phyloP scores from a whole-genome alignment of 108 stramenopile genomes.

The Cyclotella kingstonii region DNA sequence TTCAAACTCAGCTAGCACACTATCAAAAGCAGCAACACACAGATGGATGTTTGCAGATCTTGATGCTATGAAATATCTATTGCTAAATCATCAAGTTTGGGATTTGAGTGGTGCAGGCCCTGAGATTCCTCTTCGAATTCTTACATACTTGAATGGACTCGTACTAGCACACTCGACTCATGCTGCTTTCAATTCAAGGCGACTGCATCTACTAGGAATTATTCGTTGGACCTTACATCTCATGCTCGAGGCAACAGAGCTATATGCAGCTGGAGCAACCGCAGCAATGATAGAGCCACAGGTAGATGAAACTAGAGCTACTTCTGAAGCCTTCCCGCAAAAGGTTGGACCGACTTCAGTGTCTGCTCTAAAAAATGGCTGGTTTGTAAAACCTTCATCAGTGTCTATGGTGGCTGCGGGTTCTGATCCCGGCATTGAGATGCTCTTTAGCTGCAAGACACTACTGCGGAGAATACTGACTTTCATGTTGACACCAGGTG shows the following conservation, averaged over 20 bases:
- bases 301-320: slow-evolving; percentile 17
- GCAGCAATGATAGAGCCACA: slow-evolving; percentile 27
- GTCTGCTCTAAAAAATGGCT: slow-evolving; percentile 48
- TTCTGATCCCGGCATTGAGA: slow-evolving; percentile 74
- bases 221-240: slow-evolving; percentile 85
- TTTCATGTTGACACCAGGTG: slow-evolving; percentile 86
- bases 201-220: slow-evolving; percentile 80
- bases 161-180: slow-evolving; percentile 75
- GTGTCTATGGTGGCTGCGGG: slow-evolving; percentile 74
- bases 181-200: slow-evolving; percentile 84
- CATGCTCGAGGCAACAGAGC: slow-evolving; percentile 83
- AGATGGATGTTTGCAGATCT: slow-evolving; percentile 86
- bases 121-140: slow-evolving; percentile 68
- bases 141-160: slow-evolving; percentile 74
- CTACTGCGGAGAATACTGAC: slow-evolving; percentile 80
- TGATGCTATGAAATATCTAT: slow-evolving; percentile 88
- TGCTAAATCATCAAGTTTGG: slow-evolving; percentile 91
- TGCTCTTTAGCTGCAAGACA: slow-evolving; percentile 80
- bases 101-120: slow-evolving; percentile 69
- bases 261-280: slow-evolving; percentile 63
- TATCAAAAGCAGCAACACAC: slow-evolving; percentile 47
- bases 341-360: slow-evolving; percentile 14
- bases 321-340: slow-evolving; percentile 10
- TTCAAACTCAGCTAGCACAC: slow-evolving; percentile 11
- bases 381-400: slow-evolving; percentile 65